phyloP scores from a whole-genome alignment of 305 asterid genomes.

The Solanum chacoense region DNA sequence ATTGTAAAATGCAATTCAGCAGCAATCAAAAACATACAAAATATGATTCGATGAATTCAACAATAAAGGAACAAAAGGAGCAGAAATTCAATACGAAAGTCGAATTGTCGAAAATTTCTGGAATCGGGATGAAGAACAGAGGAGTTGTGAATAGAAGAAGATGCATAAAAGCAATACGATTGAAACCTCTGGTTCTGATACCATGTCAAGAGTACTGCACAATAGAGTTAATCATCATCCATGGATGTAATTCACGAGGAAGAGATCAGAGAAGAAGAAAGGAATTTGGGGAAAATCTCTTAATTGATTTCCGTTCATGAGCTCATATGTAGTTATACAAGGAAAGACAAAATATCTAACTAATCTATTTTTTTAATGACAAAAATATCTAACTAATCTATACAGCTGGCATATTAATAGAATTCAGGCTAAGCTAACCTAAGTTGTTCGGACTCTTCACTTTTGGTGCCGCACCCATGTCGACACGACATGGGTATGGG shows the following conservation, averaged over 20 bases:
- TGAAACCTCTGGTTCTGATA: too few species aligned
- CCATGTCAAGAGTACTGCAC: neutral
- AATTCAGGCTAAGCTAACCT: neutral
- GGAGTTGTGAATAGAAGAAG: too few species aligned
- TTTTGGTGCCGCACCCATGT: neutral
- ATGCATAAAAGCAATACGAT: too few species aligned
- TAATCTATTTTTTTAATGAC: neutral
- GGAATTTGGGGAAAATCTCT: neutral
- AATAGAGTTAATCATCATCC: neutral
- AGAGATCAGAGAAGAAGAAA: neutral
- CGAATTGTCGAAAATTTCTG: too few species aligned
- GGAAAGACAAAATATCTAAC: neutral
- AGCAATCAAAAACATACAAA: too few species aligned
- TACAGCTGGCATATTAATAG: neutral
- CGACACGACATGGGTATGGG: too few species aligned
- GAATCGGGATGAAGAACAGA: too few species aligned
- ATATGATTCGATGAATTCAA: too few species aligned
- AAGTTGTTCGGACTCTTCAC: neutral
- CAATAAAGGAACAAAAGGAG: too few species aligned
- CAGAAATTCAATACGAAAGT: too few species aligned
- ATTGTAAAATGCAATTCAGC: too few species aligned
- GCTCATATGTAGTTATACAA: neutral
- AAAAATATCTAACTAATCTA: neutral
- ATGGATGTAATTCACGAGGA: neutral
- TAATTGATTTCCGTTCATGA: neutral